Evolutionary conservation across 129 eudicot species (phyloP).

Genomic region (Escallonia rubra): DNA sequence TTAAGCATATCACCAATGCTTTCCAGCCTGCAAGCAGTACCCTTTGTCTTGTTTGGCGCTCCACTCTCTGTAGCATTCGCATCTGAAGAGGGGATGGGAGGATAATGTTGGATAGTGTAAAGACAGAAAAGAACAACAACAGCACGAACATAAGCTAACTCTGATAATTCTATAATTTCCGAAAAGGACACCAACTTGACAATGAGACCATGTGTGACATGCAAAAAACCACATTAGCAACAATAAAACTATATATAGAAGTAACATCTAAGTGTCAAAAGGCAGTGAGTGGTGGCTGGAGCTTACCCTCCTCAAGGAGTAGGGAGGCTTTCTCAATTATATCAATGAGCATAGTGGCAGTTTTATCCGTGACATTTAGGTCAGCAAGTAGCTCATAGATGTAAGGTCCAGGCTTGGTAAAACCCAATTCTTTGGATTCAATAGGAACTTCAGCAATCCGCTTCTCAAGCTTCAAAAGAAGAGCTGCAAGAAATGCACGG

Average conservation of each 20-base stretch:
- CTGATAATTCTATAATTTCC: too few species aligned
- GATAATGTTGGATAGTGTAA: too few species aligned
- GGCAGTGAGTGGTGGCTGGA: neutral
- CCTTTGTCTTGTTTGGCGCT: slow-evolving; percentile 50
- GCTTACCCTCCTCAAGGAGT: slow-evolving; percentile 90
- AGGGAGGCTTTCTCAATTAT: slow-evolving; percentile 67
- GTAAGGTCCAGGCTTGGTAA: slow-evolving; percentile 87
- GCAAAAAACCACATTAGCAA: neutral
- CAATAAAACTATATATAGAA: neutral
- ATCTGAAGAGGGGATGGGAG: slow-evolving; percentile 23
- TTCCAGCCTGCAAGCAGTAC: slow-evolving; percentile 66
- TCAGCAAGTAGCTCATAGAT: slow-evolving; percentile 84
- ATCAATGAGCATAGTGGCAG: slow-evolving; percentile 64
- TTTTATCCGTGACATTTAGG: slow-evolving; percentile 52
- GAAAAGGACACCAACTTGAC: too few species aligned
- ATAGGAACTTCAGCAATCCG: slow-evolving; percentile 76
- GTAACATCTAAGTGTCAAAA: slow-evolving; percentile 1
- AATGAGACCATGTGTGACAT: neutral
- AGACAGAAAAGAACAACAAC: slow-evolving; percentile 2
- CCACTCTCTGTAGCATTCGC: slow-evolving; percentile 39
- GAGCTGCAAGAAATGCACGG: slow-evolving; percentile 45
- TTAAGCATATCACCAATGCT: slow-evolving; percentile 74
- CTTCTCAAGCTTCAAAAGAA: slow-evolving; percentile 88
- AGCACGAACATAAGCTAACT: neutral
- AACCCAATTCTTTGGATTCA: slow-evolving; percentile 83